These are phyloP conservation scores for Beauveria caledonica DNA, from an alignment of 2,329 filamentous ascomycete genomes.

Conservation along the genomic window DNA sequence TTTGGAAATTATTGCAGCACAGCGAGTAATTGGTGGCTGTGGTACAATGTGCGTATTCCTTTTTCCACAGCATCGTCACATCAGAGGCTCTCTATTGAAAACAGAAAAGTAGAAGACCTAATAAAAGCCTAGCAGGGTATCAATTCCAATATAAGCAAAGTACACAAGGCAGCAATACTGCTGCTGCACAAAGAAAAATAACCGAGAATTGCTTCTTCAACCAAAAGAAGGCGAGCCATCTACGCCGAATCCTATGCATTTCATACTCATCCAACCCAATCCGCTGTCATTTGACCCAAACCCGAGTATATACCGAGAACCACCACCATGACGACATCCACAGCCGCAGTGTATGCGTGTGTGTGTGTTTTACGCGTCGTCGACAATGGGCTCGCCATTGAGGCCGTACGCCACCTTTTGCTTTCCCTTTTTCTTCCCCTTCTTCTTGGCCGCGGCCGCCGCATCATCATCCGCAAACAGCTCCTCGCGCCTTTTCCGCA, in stretches of 20 bases:
- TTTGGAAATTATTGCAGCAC: no score
- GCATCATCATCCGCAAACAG: conserved; percentile 36
- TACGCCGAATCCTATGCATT: conserved; percentile 2
- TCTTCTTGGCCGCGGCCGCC: conserved; percentile 23
- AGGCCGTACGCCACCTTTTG: conserved; percentile 28
- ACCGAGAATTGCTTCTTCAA: conserved; percentile 8
- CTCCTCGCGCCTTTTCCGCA: conserved; percentile 39
- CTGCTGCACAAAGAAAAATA: neutral
- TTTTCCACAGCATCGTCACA: no score
- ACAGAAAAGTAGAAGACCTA: neutral
- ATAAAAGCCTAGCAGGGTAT: neutral
- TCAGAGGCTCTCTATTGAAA: neutral
- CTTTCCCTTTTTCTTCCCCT: conserved; percentile 24
- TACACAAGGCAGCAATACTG: neutral
- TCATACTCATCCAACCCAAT: neutral
- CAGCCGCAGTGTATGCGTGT: no score
- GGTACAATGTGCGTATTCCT: neutral
- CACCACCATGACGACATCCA: no score
- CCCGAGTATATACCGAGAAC: no score
- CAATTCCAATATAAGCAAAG: neutral
- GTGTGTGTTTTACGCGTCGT: conserved; percentile 15
- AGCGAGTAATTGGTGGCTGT: neutral
- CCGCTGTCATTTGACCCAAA: no score
- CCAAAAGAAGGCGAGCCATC: neutral
- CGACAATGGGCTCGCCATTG: conserved; percentile 28